These are phyloP conservation scores for Xylaria digitata DNA, from an alignment of 2,329 filamentous ascomycete genomes.

Conservation along the genomic window DNA sequence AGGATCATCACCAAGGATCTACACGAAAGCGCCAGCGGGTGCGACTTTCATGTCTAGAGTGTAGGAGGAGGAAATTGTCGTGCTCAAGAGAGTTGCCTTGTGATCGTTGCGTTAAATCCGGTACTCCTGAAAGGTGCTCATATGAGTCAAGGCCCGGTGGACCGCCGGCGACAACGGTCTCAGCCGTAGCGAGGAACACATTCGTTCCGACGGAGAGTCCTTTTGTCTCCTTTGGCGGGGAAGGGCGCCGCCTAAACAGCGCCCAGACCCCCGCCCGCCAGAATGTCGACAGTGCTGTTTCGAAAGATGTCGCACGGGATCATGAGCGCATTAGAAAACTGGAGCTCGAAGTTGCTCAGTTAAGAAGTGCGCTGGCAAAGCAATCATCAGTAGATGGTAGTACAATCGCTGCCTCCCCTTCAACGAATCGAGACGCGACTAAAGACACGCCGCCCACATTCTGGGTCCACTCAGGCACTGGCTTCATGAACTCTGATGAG, in stretches of 20 bases:
- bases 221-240: conserved; percentile 55
- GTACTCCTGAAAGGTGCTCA: conserved; percentile 68
- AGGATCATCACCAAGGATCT: conserved; percentile 48
- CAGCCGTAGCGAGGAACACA: conserved; percentile 58
- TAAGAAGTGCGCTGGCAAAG: conserved; percentile 63
- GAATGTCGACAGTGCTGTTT: conserved; percentile 49
- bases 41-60: conserved; percentile 69
- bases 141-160: conserved; percentile 63
- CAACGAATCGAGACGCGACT: conserved; percentile 58
- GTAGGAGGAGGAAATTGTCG: conserved; percentile 69
- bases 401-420: conserved; percentile 61
- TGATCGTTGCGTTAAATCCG: conserved; percentile 71
- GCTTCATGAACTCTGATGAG: conserved; percentile 49
- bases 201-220: conserved; percentile 59
- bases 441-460: conserved; percentile 52
- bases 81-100: conserved; percentile 72
- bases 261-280: conserved; percentile 53
- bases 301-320: conserved; percentile 59
- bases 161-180: conserved; percentile 30
- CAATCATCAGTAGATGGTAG: conserved; percentile 63
- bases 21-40: conserved; percentile 70
- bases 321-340: conserved; percentile 69
- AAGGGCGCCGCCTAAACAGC: conserved; percentile 40
- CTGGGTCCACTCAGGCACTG: conserved; percentile 43
- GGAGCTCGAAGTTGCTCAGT: conserved; percentile 68